phyloP scores from a whole-genome alignment of 2,329 filamentous ascomycete genomes.

The Fusarium nelsonii region DNA sequence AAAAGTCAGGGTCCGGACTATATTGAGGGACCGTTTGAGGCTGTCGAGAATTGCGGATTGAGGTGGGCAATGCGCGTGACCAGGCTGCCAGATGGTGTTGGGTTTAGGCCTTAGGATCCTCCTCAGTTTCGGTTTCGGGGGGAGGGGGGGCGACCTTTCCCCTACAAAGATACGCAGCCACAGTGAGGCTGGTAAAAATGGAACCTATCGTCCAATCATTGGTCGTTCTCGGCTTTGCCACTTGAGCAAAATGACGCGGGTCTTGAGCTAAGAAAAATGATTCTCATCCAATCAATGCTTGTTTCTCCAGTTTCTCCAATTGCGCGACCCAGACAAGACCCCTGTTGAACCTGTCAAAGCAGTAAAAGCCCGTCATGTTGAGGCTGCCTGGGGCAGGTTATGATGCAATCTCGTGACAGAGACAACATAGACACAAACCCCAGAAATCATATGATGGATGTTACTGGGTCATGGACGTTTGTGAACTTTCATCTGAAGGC shows the following conservation, averaged over 20 bases:
- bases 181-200: slow-evolving; percentile 43
- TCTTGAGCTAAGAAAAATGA: slow-evolving; percentile 37
- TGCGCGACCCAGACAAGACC: slow-evolving; percentile 20
- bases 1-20: slow-evolving; percentile 39
- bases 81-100: slow-evolving; percentile 52
- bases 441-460: neutral
- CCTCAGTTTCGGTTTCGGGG: slow-evolving; percentile 22
- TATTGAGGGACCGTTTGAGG: slow-evolving; percentile 49
- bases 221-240: slow-evolving; percentile 26
- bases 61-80: slow-evolving; percentile 56
- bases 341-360: slow-evolving; percentile 22
- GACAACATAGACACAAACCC: neutral
- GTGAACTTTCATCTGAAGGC: neutral
- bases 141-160: slow-evolving; percentile 40
- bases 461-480: neutral
- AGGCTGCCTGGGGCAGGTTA: neutral
- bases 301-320: slow-evolving; percentile 33
- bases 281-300: slow-evolving; percentile 28
- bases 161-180: slow-evolving; percentile 33
- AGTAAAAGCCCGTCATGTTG: slow-evolving; percentile 8
- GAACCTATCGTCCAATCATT: slow-evolving; percentile 34
- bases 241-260: slow-evolving; percentile 39
- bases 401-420: slow-evolving; percentile 22
- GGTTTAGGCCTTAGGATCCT: slow-evolving; percentile 46
- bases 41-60: slow-evolving; percentile 51